A percentile compares a stretch with the other conserved stretches of the same genome.
These are phyloP conservation scores for Drechslerella dactyloides DNA, from an alignment of 2,329 filamentous ascomycete genomes.

Conservation along the genomic window DNA sequence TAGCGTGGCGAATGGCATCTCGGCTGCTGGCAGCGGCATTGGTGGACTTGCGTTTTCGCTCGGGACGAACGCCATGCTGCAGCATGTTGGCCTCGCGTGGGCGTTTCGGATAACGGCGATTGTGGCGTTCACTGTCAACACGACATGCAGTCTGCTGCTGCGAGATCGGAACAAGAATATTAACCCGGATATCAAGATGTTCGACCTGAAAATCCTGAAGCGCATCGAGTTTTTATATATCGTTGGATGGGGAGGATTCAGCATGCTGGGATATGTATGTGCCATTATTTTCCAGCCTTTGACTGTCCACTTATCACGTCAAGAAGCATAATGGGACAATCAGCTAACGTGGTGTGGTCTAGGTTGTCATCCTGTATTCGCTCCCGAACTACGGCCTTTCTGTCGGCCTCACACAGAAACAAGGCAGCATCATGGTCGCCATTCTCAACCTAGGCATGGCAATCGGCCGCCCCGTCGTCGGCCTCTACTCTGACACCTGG, in stretches of 20 bases:
- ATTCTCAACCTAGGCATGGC: conserved; percentile 71
- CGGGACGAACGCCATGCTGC: conserved; percentile 72
- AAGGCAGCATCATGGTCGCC: conserved; percentile 75
- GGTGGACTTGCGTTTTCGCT: conserved; percentile 76
- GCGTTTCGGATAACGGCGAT: conserved; percentile 71
- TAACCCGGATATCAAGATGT: conserved; percentile 70
- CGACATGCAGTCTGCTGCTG: conserved; percentile 68
- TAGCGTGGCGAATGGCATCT: conserved; percentile 72
- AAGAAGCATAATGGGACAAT: no score
- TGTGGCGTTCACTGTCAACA: conserved; percentile 69
- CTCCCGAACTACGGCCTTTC: conserved; percentile 71
- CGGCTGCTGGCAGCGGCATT: conserved; percentile 73
- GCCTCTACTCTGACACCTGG: conserved; percentile 72
- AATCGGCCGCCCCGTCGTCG: conserved; percentile 73
- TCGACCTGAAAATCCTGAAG: conserved; percentile 69
- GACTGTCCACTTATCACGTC: no score
- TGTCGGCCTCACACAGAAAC: conserved; percentile 70
- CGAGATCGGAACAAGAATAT: conserved; percentile 75
- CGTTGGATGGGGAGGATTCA: conserved; percentile 72
- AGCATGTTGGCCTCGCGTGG: conserved; percentile 69
- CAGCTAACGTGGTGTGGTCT: not conserved
- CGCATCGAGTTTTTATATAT: conserved; percentile 69
- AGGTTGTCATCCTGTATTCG: conserved; percentile 42
- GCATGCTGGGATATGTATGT: conserved; percentile 74
- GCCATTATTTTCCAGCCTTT: conserved; percentile 70